Base-by-base conservation (phyloP, 345 rosid genomes). In the Citrus maxima region DNA sequence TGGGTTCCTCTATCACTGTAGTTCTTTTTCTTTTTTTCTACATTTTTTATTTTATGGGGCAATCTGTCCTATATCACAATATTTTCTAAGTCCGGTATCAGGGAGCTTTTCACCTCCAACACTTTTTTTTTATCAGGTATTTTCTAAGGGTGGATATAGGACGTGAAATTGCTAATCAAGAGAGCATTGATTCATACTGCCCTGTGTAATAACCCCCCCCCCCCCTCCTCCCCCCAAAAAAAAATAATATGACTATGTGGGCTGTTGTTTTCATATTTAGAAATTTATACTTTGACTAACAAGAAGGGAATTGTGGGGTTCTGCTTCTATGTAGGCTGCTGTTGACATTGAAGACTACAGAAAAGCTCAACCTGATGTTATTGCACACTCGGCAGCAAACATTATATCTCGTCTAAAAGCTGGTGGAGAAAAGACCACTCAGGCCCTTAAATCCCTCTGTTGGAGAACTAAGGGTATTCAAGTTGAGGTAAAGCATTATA, bases 321-420 rank as follows among this genome's bases (percentile, higher is more conserved):
- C 72, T 80, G 63, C 70, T 64, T 78, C 75, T 77, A 54, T 73
- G 74, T 75, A 95, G 98, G 88, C 84, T 70, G 64, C 70, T 73
- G 94, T 94, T 67, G 98, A 94, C 72, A 82, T 89, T 80, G 98
- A 94, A 81, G 99, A 92, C 77, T 88, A 86, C 67, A 85, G 85
- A 80, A 90, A 83, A 71, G 97, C 97, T 76, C 88, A 81, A 68
- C 95, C 99, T 54, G 98, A 95, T 92, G 88, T 87, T 37, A 74
- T 95, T 82, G 97, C 97, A 46, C 95, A 83, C 64, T 85, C 88
- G 7, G 89, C 97, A 27, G 85, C 87, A 79, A 91, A 84, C 79
- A 94, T 94, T 63, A 82, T 94, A 74, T 85, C 91, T 79, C 92
- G 82, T 7, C 76, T 94, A 69, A 91, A 94, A 84, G 92, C 91